A percentile compares a stretch with the other conserved stretches of the same genome.
phyloP scores from a whole-genome alignment of 2,329 filamentous ascomycete genomes.

The Pseudopyricularia javanii region DNA sequence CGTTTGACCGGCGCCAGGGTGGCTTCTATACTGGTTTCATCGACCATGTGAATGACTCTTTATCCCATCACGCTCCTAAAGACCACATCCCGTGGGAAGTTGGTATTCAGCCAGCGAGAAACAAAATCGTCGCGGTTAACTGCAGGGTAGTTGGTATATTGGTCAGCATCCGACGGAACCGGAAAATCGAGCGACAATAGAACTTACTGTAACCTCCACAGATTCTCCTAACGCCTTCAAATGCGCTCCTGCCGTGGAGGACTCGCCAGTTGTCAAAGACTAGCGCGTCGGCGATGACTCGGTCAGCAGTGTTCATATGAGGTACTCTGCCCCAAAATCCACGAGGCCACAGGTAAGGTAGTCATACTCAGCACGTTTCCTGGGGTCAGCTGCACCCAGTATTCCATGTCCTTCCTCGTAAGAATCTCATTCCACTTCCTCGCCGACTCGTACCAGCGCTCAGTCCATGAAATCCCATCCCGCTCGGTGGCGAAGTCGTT shows the following conservation, averaged over 20 bases:
- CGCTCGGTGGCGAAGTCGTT: background rate
- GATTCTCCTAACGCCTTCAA: slow-evolving; percentile 74
- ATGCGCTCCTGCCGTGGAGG: slow-evolving; percentile 72
- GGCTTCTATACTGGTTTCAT: background rate
- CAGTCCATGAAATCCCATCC: slow-evolving; percentile 21
- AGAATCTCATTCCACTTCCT: slow-evolving; percentile 61
- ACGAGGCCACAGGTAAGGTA: no score
- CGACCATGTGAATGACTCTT: background rate
- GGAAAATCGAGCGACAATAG: background rate
- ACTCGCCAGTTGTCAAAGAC: slow-evolving; percentile 97
- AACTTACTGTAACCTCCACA: slow-evolving; percentile 81
- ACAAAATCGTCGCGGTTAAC: slow-evolving; percentile 73
- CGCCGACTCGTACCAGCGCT: slow-evolving; percentile 70
- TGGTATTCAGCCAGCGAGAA: slow-evolving; percentile 63
- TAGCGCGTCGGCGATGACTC: slow-evolving; percentile 16
- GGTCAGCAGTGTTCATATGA: background rate
- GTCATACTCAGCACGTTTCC: slow-evolving; percentile 58
- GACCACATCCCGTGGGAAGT: slow-evolving; percentile 38
- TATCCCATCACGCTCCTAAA: slow-evolving; percentile 19
- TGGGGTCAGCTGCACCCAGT: slow-evolving; percentile 70
- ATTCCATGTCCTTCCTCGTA: slow-evolving; percentile 51
- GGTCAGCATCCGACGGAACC: slow-evolving; percentile 6
- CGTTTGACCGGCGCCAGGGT: no score
- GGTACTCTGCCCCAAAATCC: no score
- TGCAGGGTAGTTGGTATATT: slow-evolving; percentile 25